Evolutionary conservation across 768 basidiomycete genomes (phyloP).

Genomic region (Russula olivacea): DNA sequence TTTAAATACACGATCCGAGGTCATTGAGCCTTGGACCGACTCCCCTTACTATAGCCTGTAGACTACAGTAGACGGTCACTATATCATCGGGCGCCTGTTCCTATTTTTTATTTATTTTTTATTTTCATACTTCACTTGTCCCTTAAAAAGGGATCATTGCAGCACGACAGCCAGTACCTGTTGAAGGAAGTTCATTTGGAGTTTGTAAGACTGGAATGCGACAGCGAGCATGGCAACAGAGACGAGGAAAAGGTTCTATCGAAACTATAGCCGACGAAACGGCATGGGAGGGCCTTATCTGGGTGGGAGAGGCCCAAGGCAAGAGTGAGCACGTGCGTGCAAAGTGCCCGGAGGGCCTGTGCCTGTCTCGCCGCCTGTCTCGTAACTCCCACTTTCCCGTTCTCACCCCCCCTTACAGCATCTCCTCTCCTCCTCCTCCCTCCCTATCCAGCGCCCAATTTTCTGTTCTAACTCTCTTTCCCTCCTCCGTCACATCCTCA

Average conservation of each 20-base stretch:
- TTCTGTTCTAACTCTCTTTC: neutral
- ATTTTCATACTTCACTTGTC: neutral
- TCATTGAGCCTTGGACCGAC: neutral
- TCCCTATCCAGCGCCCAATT: neutral
- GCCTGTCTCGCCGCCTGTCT: neutral
- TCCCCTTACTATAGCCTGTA: neutral
- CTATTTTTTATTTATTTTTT: too few species aligned
- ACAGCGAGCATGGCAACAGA: conserved; percentile 1
- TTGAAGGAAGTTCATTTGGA: conserved; percentile 2
- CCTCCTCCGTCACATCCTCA: neutral
- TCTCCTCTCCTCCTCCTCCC: neutral
- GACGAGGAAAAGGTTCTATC: conserved; percentile 8
- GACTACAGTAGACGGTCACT: neutral
- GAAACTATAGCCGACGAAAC: neutral
- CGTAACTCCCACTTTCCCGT: neutral
- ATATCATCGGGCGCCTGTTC: neutral
- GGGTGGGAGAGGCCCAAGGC: too few species aligned
- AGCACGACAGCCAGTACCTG: neutral
- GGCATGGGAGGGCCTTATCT: too few species aligned
- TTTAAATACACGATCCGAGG: conserved; percentile 16
- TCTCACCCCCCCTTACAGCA: neutral
- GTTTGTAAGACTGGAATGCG: neutral
- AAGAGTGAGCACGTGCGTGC: neutral
- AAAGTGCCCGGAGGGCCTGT: neutral
- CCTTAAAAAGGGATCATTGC: neutral